These are phyloP conservation scores for Xerocomus spinulosus DNA, from an alignment of 768 basidiomycete species.

Conservation along the genomic window DNA sequence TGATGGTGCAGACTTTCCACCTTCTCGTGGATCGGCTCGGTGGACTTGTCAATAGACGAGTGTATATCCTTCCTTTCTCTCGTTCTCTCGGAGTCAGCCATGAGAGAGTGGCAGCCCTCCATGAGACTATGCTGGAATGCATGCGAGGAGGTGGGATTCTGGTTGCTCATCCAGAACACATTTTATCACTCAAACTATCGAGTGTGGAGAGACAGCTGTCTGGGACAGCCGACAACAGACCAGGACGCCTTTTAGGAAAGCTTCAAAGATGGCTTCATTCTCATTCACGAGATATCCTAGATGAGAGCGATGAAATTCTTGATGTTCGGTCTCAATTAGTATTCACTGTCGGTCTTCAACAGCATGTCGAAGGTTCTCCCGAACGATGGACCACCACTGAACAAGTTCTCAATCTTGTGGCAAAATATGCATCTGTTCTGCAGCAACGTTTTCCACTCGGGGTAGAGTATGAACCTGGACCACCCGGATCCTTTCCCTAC, in stretches of 20 bases:
- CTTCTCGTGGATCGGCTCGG: conserved; percentile 41
- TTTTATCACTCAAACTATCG: conserved; percentile 48
- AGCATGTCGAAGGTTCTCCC: conserved; percentile 26
- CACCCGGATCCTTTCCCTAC: conserved; percentile 5
- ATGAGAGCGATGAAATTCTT: conserved; percentile 32
- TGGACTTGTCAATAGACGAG: conserved; percentile 41
- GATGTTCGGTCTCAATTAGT: conserved; percentile 36
- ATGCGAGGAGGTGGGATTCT: conserved; percentile 38
- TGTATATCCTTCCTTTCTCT: conserved; percentile 50
- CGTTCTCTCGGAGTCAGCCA: conserved; percentile 31
- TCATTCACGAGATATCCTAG: conserved; percentile 26
- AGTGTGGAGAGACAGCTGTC: conserved; percentile 35
- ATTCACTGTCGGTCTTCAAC: conserved; percentile 33
- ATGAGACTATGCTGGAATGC: conserved; percentile 36
- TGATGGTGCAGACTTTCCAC: conserved; percentile 46
- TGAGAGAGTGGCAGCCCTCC: conserved; percentile 22
- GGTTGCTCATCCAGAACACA: conserved; percentile 49
- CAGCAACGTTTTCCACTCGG: background rate
- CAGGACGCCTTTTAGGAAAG: conserved; percentile 21
- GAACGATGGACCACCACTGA: conserved; percentile 34
- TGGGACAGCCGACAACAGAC: background rate
- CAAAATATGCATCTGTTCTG: conserved; percentile 12
- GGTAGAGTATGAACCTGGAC: conserved; percentile 9
- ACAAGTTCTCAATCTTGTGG: conserved; percentile 27
- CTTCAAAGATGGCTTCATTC: conserved; percentile 25